Conservation (phyloP, 1,139 yeast species). For the Debaryomyces robertsiae region DNA sequence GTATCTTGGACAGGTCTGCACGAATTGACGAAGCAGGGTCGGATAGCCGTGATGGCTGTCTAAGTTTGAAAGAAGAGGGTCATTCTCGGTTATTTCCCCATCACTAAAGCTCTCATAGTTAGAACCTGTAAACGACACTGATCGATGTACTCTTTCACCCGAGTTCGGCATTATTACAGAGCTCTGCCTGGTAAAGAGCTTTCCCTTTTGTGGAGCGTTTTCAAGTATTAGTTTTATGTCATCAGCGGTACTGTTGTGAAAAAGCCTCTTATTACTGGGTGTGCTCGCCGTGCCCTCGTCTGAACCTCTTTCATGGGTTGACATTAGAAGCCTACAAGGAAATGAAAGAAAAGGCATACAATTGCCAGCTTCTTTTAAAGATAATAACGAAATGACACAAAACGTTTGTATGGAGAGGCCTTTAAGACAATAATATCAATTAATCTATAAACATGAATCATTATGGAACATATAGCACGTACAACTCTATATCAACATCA, state of each 20-base stretch:
- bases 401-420: background rate
- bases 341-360: too few species aligned
- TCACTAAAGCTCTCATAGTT: constrained; percentile 22
- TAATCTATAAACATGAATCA: constrained; percentile 10
- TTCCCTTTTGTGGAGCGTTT: background rate
- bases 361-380: too few species aligned
- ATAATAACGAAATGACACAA: background rate
- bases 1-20: background rate
- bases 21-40: background rate
- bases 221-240: constrained; percentile 3
- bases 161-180: constrained; percentile 46
- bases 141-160: constrained; percentile 43
- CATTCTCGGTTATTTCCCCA: constrained; percentile 9
- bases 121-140: constrained; percentile 27
- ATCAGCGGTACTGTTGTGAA: constrained; percentile 1
- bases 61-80: constrained; percentile 8
- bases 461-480: constrained; percentile 7
- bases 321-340: constrained; percentile 4
- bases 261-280: background rate
- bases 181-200: constrained; percentile 22
- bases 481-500: constrained; percentile 3
- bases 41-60: constrained; percentile 7
- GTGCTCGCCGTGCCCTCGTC: background rate
- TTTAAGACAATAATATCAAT: constrained; percentile 1
- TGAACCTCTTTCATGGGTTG: constrained; percentile 2